Evolutionary conservation across 441 rosid genomes (phyloP).

Genomic region (Arabidopsis lyrata): DNA sequence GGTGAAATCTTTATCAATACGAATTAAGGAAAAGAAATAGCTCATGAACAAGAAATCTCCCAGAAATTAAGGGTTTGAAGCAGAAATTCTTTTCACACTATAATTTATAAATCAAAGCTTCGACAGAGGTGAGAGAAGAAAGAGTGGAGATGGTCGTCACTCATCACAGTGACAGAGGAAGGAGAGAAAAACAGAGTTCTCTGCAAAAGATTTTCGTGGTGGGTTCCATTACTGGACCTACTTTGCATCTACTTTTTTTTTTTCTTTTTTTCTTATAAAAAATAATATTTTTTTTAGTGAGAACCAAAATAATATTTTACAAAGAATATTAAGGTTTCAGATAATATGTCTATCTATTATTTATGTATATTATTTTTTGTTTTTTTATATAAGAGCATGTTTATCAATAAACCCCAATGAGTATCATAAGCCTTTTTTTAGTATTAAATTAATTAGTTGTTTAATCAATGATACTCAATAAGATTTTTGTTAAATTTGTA

Average conservation of each 20-base stretch:
- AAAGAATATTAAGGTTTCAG: no score
- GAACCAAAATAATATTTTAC: no score
- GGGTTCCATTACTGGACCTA: slow-evolving; percentile 49
- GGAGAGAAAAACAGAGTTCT: slow-evolving; percentile 46
- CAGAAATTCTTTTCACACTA: slow-evolving; percentile 15
- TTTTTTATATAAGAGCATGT: no score
- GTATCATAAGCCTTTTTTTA: no score
- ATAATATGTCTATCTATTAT: no score
- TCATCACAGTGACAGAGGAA: slow-evolving; percentile 35
- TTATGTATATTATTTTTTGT: no score
- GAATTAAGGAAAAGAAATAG: not conserved
- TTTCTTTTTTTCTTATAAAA: no score
- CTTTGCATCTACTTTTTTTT: slow-evolving; percentile 32
- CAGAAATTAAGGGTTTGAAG: slow-evolving; percentile 14
- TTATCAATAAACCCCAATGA: no score
- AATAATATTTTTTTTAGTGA: no score
- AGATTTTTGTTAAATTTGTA: no score
- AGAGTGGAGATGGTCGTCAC: slow-evolving; percentile 10
- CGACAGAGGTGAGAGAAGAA: slow-evolving; percentile 15
- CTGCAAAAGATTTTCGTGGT: slow-evolving; percentile 54
- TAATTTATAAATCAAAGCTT: not conserved
- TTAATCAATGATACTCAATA: no score
- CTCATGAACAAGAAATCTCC: slow-evolving; percentile 36
- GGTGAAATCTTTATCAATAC: slow-evolving; percentile 21
- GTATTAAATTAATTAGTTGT: no score